These are phyloP conservation scores for Pleurotus cornucopiae DNA, from an alignment of 768 basidiomycete genomes.

Conservation along the genomic window DNA sequence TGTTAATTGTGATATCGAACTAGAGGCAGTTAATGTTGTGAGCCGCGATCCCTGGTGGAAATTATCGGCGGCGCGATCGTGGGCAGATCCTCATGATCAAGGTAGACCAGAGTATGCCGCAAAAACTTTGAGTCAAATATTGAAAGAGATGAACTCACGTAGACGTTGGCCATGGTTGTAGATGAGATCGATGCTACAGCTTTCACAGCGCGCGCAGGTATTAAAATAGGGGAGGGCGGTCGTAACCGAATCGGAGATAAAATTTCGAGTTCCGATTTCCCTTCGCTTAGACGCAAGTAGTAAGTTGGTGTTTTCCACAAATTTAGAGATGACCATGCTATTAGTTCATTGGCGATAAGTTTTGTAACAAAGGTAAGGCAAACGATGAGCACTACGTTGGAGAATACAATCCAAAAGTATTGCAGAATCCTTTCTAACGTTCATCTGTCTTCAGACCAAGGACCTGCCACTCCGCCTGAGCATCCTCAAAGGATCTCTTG, in stretches of 20 bases:
- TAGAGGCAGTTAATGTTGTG: constrained; percentile 19
- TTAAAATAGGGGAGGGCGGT: background rate
- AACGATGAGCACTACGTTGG: too few relatives aligned
- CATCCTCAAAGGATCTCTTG: constrained; percentile 13
- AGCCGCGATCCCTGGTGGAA: background rate
- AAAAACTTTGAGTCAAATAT: background rate
- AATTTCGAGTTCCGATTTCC: background rate
- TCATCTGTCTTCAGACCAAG: constrained; percentile 8
- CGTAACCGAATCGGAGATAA: background rate
- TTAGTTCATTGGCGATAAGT: background rate
- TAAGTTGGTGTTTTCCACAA: too few relatives aligned
- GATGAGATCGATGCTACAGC: background rate
- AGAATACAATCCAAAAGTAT: too few relatives aligned
- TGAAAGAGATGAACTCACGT: constrained; percentile 22
- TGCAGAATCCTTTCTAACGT: background rate
- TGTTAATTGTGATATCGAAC: constrained; percentile 64
- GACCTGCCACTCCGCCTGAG: constrained; percentile 12
- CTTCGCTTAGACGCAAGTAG: too few relatives aligned
- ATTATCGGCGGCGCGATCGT: background rate
- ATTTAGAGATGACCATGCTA: too few relatives aligned
- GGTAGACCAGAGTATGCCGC: background rate
- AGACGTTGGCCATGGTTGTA: constrained; percentile 33
- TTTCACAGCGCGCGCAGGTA: background rate
- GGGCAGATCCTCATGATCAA: background rate
- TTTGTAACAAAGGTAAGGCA: background rate